Conservation (phyloP, 2,329 filamentous ascomycete species). For the Graphium sp. region DNA sequence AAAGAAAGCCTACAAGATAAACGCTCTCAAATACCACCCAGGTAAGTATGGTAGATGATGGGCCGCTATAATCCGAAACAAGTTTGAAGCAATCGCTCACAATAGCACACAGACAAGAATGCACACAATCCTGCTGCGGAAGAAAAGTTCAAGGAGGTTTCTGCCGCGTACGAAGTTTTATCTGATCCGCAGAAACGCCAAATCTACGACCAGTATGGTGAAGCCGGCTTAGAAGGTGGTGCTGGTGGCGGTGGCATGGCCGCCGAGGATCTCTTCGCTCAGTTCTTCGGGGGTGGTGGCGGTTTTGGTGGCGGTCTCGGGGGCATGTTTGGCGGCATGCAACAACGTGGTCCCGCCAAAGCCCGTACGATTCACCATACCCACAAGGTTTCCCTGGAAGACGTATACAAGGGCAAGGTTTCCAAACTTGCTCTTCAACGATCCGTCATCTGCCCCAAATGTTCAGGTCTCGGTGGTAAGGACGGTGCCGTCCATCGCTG, state of each 20-base stretch:
- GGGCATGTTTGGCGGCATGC: constrained; percentile 68
- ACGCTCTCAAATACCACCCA: constrained; percentile 71
- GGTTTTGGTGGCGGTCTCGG: constrained; percentile 41
- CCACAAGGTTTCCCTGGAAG: constrained; percentile 94
- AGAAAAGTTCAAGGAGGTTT: constrained; percentile 97
- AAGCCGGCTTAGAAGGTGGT: constrained; percentile 87
- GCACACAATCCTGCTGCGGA: constrained; percentile 81
- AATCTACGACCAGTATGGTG: constrained; percentile 93
- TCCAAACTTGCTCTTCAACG: constrained; percentile 96
- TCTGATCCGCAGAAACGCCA: constrained; percentile 82
- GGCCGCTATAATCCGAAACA: neutral
- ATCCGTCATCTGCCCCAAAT: constrained; percentile 91
- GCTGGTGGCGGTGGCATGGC: constrained; percentile 72
- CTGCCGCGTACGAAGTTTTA: constrained; percentile 87
- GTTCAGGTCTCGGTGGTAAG: constrained; percentile 87
- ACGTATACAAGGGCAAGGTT: constrained; percentile 94
- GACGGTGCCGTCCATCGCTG: constrained; percentile 95
- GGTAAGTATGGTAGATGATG: constrained; percentile 31
- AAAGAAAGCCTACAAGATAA: constrained; percentile 78
- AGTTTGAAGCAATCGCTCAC: neutral
- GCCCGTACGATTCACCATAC: constrained; percentile 95
- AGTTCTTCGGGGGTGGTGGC: constrained; percentile 78
- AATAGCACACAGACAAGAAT: constrained; percentile 66
- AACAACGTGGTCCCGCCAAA: constrained; percentile 65
- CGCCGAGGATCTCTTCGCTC: constrained; percentile 87